Evolutionary conservation across 148 eudicot genomes (phyloP).

Genomic region (Linanthus parryae): DNA sequence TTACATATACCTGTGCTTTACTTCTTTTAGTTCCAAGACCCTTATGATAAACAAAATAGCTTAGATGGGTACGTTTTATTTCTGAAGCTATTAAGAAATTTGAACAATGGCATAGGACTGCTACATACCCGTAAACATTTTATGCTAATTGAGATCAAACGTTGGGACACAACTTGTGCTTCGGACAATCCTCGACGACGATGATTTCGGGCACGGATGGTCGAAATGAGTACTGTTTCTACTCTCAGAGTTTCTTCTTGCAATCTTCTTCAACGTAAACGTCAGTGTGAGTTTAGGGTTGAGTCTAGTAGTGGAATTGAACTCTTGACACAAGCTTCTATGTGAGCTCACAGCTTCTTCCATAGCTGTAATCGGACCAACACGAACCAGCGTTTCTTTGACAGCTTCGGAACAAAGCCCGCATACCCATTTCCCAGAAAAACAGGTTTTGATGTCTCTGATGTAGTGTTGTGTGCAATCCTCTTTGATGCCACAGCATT

Average conservation of each 20-base stretch:
- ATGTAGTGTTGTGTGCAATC: conserved; percentile 48
- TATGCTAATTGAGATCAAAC: no score
- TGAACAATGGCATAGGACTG: no score
- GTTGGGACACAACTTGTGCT: conserved; percentile 35
- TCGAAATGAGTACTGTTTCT: no score
- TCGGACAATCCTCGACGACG: conserved; percentile 17
- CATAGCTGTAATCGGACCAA: conserved; percentile 12
- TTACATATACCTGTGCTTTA: no score
- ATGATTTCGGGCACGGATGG: not conserved
- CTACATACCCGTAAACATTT: no score
- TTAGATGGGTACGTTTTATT: no score
- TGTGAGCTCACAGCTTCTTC: conserved; percentile 39
- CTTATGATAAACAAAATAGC: no score
- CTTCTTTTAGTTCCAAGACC: no score
- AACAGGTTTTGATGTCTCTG: conserved; percentile 18
- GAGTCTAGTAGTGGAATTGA: conserved; percentile 25
- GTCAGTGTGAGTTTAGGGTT: conserved; percentile 46
- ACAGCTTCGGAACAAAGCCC: conserved; percentile 66
- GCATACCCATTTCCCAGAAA: conserved; percentile 51
- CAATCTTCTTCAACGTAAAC: conserved; percentile 32
- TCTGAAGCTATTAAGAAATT: no score
- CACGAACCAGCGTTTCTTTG: conserved; percentile 21
- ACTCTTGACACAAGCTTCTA: conserved; percentile 32
- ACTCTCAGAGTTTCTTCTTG: conserved; percentile 24
- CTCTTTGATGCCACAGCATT: conserved; percentile 51